Conservation (phyloP, 1,139 yeast genomes). For the Pichia sorboxylosa region DNA sequence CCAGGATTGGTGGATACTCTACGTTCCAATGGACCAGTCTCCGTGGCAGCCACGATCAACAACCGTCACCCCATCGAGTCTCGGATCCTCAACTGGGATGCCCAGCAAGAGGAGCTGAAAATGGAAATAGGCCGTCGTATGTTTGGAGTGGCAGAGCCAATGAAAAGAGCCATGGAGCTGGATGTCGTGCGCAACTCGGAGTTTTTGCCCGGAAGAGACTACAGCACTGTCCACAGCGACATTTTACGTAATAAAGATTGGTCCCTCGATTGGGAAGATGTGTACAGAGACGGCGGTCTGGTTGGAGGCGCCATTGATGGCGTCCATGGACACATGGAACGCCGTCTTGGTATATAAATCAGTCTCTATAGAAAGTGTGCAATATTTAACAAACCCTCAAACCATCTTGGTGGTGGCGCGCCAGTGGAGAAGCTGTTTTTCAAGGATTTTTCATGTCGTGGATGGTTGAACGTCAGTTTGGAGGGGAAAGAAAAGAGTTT, state of each 20-base stretch:
- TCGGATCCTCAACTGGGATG: constrained; percentile 71
- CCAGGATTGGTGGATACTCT: constrained; percentile 52
- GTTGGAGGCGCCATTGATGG: no score
- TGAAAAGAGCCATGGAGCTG: constrained; percentile 81
- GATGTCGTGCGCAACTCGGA: constrained; percentile 59
- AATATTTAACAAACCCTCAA: no score
- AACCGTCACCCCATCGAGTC: constrained; percentile 81
- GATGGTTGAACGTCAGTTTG: no score
- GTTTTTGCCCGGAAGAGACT: constrained; percentile 49
- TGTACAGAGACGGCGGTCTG: no score
- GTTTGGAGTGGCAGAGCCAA: constrained; percentile 90
- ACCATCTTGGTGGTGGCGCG: no score
- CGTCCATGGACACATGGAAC: no score
- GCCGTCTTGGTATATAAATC: no score
- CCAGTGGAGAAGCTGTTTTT: no score
- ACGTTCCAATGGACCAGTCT: constrained; percentile 48
- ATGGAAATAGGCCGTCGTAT: constrained; percentile 71
- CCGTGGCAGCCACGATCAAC: constrained; percentile 57
- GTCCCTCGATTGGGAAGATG: constrained; percentile 85
- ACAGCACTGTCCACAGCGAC: constrained; percentile 39
- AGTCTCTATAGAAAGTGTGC: no score
- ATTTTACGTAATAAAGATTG: constrained; percentile 69
- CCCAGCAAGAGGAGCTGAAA: constrained; percentile 56
- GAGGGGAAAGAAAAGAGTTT: no score
- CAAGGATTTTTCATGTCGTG: no score